Evolutionary conservation across 768 basidiomycete genomes (phyloP).

Genomic region (Naematelia aurantialba): DNA sequence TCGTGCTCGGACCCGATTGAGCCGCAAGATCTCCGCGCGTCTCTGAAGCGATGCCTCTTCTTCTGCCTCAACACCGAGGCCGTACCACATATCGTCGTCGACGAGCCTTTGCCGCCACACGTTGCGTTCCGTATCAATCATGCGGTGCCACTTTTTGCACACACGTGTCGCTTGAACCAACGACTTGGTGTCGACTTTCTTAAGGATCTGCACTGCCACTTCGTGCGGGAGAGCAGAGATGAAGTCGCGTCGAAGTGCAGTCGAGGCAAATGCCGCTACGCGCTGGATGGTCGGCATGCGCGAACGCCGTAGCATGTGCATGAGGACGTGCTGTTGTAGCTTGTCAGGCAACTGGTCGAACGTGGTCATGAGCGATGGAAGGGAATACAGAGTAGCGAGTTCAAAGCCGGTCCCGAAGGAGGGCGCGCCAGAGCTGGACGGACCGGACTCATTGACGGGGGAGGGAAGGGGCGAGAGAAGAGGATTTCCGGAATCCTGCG

Average conservation of each 20-base stretch:
- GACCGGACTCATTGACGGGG: constrained; percentile 26
- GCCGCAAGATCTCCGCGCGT: constrained; percentile 34
- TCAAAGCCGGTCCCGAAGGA: constrained; percentile 40
- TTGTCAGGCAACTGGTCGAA: constrained; percentile 74
- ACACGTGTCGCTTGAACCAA: constrained; percentile 85
- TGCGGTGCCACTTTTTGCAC: constrained; percentile 80
- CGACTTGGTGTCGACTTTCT: constrained; percentile 73
- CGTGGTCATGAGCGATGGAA: constrained; percentile 75
- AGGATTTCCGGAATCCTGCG: constrained; percentile 13
- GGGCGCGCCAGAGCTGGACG: constrained; percentile 9
- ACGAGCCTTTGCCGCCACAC: constrained; percentile 86
- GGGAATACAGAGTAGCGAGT: constrained; percentile 77
- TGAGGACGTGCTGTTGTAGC: constrained; percentile 87
- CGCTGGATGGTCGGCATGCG: constrained; percentile 86
- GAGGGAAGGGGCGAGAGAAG: constrained; percentile 31
- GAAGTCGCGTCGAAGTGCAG: constrained; percentile 90
- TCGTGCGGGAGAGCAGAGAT: constrained; percentile 87
- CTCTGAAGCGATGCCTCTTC: constrained; percentile 71
- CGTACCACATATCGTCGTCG: constrained; percentile 82
- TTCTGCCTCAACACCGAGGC: constrained; percentile 73
- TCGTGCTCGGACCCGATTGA: constrained; percentile 7
- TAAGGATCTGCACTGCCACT: constrained; percentile 81
- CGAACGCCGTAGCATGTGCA: constrained; percentile 86
- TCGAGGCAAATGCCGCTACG: constrained; percentile 79
- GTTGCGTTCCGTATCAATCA: constrained; percentile 83